These are phyloP conservation scores for Bauhinia variegata DNA, from an alignment of 306 rosid genomes.

Conservation along the genomic window DNA sequence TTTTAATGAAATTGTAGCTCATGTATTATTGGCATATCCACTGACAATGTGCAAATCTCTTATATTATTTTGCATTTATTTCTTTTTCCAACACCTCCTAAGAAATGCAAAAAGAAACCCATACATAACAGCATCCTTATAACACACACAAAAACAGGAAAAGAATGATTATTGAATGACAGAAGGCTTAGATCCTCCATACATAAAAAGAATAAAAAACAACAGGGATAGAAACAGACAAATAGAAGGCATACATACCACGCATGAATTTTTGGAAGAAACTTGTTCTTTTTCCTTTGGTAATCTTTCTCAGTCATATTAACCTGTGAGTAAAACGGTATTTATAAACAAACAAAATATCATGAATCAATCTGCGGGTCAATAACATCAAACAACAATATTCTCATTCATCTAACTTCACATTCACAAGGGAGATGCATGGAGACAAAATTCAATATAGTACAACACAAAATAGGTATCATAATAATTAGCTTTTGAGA, in stretches of 20 bases:
- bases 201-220: neutral
- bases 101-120: neutral
- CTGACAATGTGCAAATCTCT: conserved; percentile 9
- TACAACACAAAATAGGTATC: neutral
- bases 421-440: neutral
- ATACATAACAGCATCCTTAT: neutral
- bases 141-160: neutral
- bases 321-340: conserved; percentile 62
- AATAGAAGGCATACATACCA: conserved; percentile 54
- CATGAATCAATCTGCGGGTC: conserved; percentile 9
- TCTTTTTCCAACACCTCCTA: neutral
- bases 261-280: conserved; percentile 95
- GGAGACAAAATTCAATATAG: neutral
- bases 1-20: neutral
- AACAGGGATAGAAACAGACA: neutral
- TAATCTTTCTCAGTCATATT: conserved; percentile 98
- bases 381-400: conserved; percentile 16
- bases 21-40: neutral
- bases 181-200: conserved; percentile 6
- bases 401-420: conserved; percentile 2
- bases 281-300: conserved; percentile 96
- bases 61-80: conserved; percentile 1
- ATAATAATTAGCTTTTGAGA: conserved; percentile 2
- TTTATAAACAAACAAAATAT: conserved; percentile 19
- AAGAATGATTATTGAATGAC: conserved; percentile 8